Percentiles rank a stretch among this genome's conserved stretches.
These are phyloP conservation scores for Senecio squalidus DNA, from an alignment of 140 eudicot genomes.

Conservation along the genomic window DNA sequence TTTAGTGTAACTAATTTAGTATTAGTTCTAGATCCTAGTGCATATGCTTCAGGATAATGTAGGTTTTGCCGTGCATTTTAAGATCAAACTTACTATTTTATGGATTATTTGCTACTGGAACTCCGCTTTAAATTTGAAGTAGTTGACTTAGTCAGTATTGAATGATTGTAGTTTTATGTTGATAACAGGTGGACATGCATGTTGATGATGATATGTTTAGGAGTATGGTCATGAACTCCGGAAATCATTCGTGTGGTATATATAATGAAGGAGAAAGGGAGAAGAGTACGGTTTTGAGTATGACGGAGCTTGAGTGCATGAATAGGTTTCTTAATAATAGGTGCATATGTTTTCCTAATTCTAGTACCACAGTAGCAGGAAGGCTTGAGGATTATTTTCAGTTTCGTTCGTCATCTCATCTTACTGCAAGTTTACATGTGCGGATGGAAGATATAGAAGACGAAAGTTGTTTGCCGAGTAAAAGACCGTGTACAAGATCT, in stretches of 20 bases:
- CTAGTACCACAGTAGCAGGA: constrained; percentile 10
- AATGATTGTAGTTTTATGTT: background rate
- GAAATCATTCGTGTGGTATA: constrained; percentile 1
- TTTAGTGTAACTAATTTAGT: background rate
- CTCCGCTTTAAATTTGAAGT: background rate
- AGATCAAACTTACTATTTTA: background rate
- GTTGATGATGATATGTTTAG: constrained; percentile 27
- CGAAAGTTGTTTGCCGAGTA: constrained; percentile 2
- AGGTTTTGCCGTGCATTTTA: no score
- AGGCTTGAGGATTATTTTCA: constrained; percentile 13
- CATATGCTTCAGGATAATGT: background rate
- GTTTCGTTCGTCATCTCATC: constrained; percentile 20
- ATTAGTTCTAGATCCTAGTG: background rate
- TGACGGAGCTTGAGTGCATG: constrained; percentile 25
- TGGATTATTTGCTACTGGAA: background rate
- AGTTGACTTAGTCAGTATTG: background rate
- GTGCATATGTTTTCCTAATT: constrained; percentile 8
- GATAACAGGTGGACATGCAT: constrained; percentile 22
- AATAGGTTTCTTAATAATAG: constrained; percentile 10
- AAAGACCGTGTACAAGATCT: constrained; percentile 20
- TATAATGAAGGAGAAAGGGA: constrained; percentile 13
- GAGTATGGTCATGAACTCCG: constrained; percentile 14
- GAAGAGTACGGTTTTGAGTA: constrained; percentile 13
- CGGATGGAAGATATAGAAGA: constrained; percentile 18
- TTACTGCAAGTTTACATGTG: constrained; percentile 16